Evolutionary conservation across 345 rosid species (phyloP).

Genomic region (Dipteronia sinensis): DNA sequence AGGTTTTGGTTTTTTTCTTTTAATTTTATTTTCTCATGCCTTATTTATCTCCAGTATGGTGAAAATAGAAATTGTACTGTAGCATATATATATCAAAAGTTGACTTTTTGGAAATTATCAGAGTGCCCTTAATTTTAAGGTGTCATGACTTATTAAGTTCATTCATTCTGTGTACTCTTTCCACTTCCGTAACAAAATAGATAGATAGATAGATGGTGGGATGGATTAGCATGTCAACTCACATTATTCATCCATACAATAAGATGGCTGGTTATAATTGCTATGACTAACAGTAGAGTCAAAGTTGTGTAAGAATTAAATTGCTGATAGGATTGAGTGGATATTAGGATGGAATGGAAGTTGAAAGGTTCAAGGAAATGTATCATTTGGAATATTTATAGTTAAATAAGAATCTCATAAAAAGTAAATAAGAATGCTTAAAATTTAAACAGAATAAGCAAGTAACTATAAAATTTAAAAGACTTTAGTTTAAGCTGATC

Average conservation of each 20-base stretch:
- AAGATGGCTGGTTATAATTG: background rate
- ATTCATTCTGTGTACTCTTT: background rate
- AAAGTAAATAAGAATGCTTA: background rate
- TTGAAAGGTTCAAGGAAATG: conserved; percentile 7
- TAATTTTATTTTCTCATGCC: background rate
- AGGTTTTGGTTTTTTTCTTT: background rate
- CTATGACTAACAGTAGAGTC: background rate
- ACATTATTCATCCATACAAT: background rate
- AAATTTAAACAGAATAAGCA: background rate
- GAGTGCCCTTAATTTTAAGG: too few relatives aligned
- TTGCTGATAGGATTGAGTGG: background rate
- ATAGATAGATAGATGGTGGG: background rate
- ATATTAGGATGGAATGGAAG: background rate
- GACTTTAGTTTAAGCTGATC: background rate
- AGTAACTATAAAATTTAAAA: background rate
- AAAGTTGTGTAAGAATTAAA: background rate
- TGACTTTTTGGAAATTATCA: background rate
- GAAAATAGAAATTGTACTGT: background rate
- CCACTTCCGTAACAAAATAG: background rate
- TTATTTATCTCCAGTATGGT: background rate
- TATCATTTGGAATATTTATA: background rate
- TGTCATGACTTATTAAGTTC: too few relatives aligned
- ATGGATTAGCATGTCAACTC: background rate
- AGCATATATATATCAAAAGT: background rate
- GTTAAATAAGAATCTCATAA: background rate